phyloP scores from a whole-genome alignment of 2,329 filamentous ascomycete genomes.

The Trichoderma lentiforme region DNA sequence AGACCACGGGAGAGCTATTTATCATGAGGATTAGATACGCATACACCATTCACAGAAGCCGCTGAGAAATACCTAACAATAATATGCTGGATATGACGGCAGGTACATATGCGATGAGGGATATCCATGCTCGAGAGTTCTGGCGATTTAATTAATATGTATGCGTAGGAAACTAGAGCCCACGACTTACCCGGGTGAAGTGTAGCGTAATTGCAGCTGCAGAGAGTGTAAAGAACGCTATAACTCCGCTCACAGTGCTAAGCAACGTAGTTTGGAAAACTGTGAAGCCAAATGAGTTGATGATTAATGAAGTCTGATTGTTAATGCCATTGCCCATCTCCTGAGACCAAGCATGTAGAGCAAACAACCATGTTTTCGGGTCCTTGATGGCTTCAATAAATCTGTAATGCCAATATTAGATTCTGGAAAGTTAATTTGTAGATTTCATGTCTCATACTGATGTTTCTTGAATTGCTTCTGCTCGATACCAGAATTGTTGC shows the following conservation, averaged over 20 bases:
- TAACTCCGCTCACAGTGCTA: slow-evolving; percentile 16
- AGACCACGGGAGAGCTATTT: slow-evolving; percentile 9
- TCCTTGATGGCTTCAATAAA: slow-evolving; percentile 30
- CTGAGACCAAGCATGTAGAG: slow-evolving; percentile 31
- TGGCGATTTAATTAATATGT: not conserved
- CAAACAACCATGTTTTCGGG: slow-evolving; percentile 31
- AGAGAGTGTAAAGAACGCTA: slow-evolving; percentile 16
- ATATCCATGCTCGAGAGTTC: slow-evolving; percentile 20
- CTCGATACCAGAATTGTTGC: slow-evolving; percentile 33
- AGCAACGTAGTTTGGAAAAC: slow-evolving; percentile 34
- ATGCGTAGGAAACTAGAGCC: not conserved
- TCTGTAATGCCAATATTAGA: not conserved
- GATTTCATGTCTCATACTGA: slow-evolving; percentile 20
- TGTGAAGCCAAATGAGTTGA: slow-evolving; percentile 43
- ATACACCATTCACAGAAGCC: not conserved
- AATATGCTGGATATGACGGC: slow-evolving; percentile 19
- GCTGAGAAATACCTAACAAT: not conserved
- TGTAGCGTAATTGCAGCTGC: slow-evolving; percentile 9
- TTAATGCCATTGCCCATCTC: slow-evolving; percentile 39
- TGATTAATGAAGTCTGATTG: slow-evolving; percentile 41
- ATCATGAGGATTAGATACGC: not conserved
- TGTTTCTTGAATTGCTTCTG: slow-evolving; percentile 34
- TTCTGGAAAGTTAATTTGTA: no score
- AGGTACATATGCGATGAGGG: slow-evolving; percentile 18
- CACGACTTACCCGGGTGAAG: not conserved